Percentiles rank a stretch among this genome's conserved stretches.
These are phyloP conservation scores for Aspergillus bertholletiae DNA, from an alignment of 495 filamentous ascomycete species.

Conservation along the genomic window DNA sequence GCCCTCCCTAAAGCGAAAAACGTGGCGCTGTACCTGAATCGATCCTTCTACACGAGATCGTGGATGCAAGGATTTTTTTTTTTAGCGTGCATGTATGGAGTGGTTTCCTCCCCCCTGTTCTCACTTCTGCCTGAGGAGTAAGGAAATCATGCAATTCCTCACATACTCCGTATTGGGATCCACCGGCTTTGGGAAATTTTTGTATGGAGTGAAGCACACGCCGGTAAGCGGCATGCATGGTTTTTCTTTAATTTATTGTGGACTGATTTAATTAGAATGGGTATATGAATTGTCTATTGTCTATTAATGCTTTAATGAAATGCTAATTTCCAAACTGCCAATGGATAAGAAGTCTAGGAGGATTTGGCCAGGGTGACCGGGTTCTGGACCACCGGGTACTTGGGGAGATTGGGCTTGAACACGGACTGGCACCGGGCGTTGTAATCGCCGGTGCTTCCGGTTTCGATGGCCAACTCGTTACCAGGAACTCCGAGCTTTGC, in stretches of 20 bases:
- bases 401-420: slow-evolving; percentile 17
- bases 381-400: slow-evolving; percentile 21
- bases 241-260: too few relatives aligned
- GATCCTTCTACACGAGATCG: not conserved
- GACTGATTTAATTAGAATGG: not conserved
- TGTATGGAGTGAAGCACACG: too few relatives aligned
- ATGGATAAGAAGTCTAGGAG: too few relatives aligned
- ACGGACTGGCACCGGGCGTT: slow-evolving; percentile 22
- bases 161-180: too few relatives aligned
- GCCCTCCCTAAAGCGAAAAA: not conserved
- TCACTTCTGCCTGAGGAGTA: not conserved
- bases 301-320: too few relatives aligned
- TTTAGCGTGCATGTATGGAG: not conserved
- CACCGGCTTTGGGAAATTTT: too few relatives aligned
- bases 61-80: not conserved
- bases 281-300: too few relatives aligned
- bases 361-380: slow-evolving; percentile 12
- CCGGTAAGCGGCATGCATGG: too few relatives aligned
- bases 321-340: too few relatives aligned
- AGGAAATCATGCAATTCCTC: too few relatives aligned
- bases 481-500: slow-evolving; percentile 20
- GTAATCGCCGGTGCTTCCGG: slow-evolving; percentile 17
- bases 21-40: not conserved
- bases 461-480: slow-evolving; percentile 17
- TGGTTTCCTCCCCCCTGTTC: too few relatives aligned